Conservation (phyloP, 495 filamentous ascomycete genomes). For the Thermochaetoides thermophila region DNA sequence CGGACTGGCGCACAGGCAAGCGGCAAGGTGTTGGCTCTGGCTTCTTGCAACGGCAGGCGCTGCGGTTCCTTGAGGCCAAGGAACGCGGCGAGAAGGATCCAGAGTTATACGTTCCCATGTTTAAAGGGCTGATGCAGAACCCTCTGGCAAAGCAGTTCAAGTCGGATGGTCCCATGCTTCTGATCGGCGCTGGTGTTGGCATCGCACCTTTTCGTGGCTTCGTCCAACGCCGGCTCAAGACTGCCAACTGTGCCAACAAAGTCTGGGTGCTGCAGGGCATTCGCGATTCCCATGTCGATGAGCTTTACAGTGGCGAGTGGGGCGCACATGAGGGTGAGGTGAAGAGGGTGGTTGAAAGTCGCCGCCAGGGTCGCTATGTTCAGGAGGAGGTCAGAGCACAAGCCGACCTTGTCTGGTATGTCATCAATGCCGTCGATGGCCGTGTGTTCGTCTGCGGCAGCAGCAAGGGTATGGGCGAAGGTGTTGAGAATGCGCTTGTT, state of each 20-base stretch:
- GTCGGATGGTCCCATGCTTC: conserved; percentile 87
- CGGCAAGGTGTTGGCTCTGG: conserved; percentile 66
- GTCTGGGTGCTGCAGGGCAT: conserved; percentile 99
- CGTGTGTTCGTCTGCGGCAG: conserved; percentile 92
- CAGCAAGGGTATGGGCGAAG: conserved; percentile 92
- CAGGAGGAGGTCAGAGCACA: conserved; percentile 77
- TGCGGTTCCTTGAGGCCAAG: conserved; percentile 49
- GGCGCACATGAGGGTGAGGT: conserved; percentile 86
- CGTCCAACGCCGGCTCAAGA: conserved; percentile 85
- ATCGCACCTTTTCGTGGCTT: conserved; percentile 96
- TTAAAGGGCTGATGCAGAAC: conserved; percentile 97
- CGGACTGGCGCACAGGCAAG: conserved; percentile 56
- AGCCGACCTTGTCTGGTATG: conserved; percentile 90
- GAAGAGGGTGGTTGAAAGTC: conserved; percentile 82
- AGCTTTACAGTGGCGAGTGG: conserved; percentile 93
- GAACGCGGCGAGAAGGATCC: conserved; percentile 36
- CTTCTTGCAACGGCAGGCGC: conserved; percentile 72
- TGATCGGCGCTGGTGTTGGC: conserved; percentile 92
- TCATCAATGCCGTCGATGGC: conserved; percentile 85
- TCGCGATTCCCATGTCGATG: conserved; percentile 79
- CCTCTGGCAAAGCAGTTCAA: conserved; percentile 80
- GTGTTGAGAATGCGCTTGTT: conserved; percentile 69
- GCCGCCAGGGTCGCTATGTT: conserved; percentile 63
- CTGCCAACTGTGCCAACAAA: conserved; percentile 96
- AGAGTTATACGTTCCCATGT: conserved; percentile 77